Conservation (phyloP, 306 rosid species). For the Gillenia trifoliata region DNA sequence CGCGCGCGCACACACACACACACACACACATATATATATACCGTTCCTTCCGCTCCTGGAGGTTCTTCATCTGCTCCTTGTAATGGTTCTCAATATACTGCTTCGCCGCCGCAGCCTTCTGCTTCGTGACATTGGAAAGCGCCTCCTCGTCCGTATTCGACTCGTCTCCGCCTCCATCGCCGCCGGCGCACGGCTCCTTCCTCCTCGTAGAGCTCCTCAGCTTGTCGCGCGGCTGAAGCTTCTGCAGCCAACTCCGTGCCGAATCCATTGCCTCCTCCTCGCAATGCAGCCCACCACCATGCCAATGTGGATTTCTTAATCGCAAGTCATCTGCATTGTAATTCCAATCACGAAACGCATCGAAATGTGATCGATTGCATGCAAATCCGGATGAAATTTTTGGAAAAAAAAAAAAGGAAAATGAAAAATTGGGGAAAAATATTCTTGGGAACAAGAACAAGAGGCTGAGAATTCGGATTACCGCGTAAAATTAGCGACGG, state of each 20-base stretch:
- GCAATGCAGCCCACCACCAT: constrained; percentile 1
- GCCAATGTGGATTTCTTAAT: constrained; percentile 8
- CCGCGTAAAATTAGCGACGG: constrained; percentile 34
- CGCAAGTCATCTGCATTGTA: constrained; percentile 12
- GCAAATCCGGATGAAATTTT: neutral
- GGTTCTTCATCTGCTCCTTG: constrained; percentile 94
- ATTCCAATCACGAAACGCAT: neutral
- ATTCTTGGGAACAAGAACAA: neutral
- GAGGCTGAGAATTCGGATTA: constrained; percentile 46
- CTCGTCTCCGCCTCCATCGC: constrained; percentile 34
- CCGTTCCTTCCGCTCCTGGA: constrained; percentile 96
- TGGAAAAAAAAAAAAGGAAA: neutral
- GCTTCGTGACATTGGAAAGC: constrained; percentile 75
- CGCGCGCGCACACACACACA: too few species aligned
- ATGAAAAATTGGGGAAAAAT: neutral
- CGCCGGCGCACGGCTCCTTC: constrained; percentile 35
- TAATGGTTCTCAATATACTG: constrained; percentile 96
- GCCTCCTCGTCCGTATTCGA: constrained; percentile 47
- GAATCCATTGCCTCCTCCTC: constrained; percentile 61
- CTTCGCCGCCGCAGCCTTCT: constrained; percentile 90
- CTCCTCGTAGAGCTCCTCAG: constrained; percentile 45
- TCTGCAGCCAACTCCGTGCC: constrained; percentile 84
- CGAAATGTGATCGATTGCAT: neutral
- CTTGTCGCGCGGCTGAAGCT: constrained; percentile 85
- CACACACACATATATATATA: constrained; percentile 26